Conservation (phyloP, 768 basidiomycete genomes). For the Ramaria rubella region DNA sequence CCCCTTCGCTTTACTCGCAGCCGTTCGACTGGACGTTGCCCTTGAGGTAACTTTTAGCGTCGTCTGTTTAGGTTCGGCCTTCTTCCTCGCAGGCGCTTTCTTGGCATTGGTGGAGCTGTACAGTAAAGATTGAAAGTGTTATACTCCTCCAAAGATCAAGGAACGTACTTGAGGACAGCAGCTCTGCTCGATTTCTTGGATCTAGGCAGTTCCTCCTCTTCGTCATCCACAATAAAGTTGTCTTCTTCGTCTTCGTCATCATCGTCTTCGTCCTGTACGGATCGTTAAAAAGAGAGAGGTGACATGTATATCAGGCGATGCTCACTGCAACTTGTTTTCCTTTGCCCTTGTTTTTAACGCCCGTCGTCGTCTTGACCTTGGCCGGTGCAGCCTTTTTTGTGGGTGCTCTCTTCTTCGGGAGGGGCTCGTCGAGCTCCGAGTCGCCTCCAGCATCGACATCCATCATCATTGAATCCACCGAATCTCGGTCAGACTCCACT, state of each 20-base stretch:
- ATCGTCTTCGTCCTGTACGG: conserved; percentile 32
- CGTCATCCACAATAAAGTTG: conserved; percentile 44
- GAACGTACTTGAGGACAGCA: conserved; percentile 52
- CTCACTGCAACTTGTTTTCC: conserved; percentile 46
- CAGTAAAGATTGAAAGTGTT: background rate
- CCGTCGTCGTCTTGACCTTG: conserved; percentile 27
- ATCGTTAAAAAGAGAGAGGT: conserved; percentile 21
- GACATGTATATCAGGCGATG: conserved; percentile 26
- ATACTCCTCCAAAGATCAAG: background rate
- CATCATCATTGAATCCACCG: conserved; percentile 70
- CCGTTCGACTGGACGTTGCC: conserved; percentile 51
- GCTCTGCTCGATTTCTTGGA: conserved; percentile 59
- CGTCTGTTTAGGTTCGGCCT: conserved; percentile 33
- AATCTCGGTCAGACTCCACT: conserved; percentile 48
- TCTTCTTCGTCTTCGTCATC: conserved; percentile 45
- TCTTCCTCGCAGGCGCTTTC: conserved; percentile 49
- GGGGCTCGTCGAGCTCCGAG: conserved; percentile 45
- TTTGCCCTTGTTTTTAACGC: conserved; percentile 43
- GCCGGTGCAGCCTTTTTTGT: conserved; percentile 28
- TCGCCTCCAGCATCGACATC: conserved; percentile 53
- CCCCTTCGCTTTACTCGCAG: conserved; percentile 60
- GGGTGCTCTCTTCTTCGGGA: conserved; percentile 25
- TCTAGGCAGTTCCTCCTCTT: conserved; percentile 41
- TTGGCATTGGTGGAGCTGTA: conserved; percentile 27
- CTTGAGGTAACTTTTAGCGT: conserved; percentile 58